A percentile compares a stretch with the other conserved stretches of the same genome.
These are phyloP conservation scores for Draba incana DNA, from an alignment of 345 rosid genomes.

Conservation along the genomic window DNA sequence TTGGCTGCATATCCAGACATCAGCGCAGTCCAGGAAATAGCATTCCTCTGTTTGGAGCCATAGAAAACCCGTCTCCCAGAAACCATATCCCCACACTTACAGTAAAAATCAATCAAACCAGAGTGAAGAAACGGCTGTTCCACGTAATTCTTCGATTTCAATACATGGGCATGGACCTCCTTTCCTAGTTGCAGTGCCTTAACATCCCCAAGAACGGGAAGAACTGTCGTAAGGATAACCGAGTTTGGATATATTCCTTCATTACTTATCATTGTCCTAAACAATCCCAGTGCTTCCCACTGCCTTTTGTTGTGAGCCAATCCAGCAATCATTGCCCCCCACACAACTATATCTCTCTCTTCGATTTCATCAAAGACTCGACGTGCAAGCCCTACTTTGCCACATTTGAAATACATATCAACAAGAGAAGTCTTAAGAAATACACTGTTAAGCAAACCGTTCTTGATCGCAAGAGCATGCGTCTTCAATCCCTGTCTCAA, in stretches of 20 bases:
- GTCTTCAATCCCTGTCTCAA: conserved; percentile 67
- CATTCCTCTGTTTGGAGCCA: conserved; percentile 63
- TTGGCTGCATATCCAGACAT: conserved; percentile 80
- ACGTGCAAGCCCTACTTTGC: conserved; percentile 64
- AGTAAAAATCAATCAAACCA: conserved; percentile 81
- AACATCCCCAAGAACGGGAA: conserved; percentile 72
- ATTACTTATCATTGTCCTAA: conserved; percentile 67
- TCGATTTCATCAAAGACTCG: conserved; percentile 64
- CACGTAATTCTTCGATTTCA: conserved; percentile 56
- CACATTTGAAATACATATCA: conserved; percentile 82
- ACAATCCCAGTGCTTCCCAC: conserved; percentile 61
- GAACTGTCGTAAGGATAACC: conserved; percentile 64
- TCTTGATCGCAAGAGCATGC: conserved; percentile 73
- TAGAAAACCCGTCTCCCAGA: conserved; percentile 77
- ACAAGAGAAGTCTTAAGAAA: conserved; percentile 71
- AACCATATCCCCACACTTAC: conserved; percentile 77
- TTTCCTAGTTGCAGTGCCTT: conserved; percentile 58
- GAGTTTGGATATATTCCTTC: conserved; percentile 73
- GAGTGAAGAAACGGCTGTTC: conserved; percentile 63
- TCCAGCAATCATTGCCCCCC: conserved; percentile 92
- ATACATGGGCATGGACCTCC: conserved; percentile 73
- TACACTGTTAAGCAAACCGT: conserved; percentile 57
- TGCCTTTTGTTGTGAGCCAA: conserved; percentile 72
- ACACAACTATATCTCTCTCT: conserved; percentile 69
- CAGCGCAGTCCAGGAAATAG: conserved; percentile 83